Percentiles rank a stretch among this genome's conserved stretches.
phyloP scores from a whole-genome alignment of 148 eudicot species.

The Persicaria maculosa region DNA sequence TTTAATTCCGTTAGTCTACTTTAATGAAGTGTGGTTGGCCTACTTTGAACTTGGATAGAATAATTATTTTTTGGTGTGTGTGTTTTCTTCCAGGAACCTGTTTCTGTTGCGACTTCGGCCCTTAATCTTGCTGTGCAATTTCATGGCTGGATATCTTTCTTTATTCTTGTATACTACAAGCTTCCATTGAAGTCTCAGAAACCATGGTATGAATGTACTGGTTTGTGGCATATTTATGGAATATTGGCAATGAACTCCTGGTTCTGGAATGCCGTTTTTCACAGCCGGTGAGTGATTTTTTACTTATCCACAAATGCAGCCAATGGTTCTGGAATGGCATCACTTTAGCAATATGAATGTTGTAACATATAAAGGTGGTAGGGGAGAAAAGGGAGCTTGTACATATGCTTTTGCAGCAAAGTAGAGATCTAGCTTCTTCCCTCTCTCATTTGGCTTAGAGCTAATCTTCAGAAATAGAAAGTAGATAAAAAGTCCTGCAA shows the following conservation, averaged over 20 bases:
- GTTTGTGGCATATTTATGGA: slow-evolving; percentile 84
- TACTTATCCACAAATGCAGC: not conserved
- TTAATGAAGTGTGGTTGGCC: not conserved
- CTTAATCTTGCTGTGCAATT: slow-evolving; percentile 95
- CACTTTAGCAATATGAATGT: not conserved
- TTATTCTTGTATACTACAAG: slow-evolving; percentile 82
- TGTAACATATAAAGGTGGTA: not conserved
- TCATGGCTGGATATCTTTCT: slow-evolving; percentile 96
- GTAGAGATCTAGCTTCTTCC: not conserved
- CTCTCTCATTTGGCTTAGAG: not conserved
- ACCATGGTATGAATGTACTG: slow-evolving; percentile 71
- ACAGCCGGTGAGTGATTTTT: slow-evolving; percentile 59
- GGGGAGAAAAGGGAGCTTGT: not conserved
- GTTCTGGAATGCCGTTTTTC: slow-evolving; percentile 89
- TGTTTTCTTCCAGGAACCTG: slow-evolving; percentile 60
- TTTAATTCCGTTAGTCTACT: not conserved
- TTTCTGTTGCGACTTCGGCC: slow-evolving; percentile 74
- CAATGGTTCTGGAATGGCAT: not conserved
- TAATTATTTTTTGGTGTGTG: not conserved
- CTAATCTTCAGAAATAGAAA: not conserved
- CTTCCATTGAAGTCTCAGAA: slow-evolving; percentile 52
- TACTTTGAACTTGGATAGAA: not conserved
- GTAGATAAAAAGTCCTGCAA: not conserved
- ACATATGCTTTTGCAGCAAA: not conserved
- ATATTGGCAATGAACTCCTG: slow-evolving; percentile 79